Evolutionary conservation across 1,139 yeast genomes (phyloP).

Genomic region (Debaryomycetaceae sp.): DNA sequence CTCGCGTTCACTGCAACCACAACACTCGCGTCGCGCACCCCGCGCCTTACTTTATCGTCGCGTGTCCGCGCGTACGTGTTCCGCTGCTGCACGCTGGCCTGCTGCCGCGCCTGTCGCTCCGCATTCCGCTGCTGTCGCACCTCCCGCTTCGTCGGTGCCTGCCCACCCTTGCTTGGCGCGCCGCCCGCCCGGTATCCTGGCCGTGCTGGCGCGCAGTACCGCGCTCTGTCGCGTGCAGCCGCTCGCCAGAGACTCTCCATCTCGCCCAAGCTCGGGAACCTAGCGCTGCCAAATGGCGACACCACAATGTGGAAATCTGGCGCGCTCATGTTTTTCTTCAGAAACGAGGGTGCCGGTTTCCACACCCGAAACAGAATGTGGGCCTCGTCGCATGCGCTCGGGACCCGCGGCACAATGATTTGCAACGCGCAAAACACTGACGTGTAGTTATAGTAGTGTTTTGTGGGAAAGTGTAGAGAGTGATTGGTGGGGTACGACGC

Average conservation of each 20-base stretch:
- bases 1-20: slow-evolving; percentile 59
- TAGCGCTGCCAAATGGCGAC: slow-evolving; percentile 35
- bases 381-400: neutral
- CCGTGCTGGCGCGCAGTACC: too few species aligned
- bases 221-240: too few species aligned
- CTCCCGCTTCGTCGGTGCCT: slow-evolving; percentile 8
- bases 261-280: slow-evolving; percentile 42
- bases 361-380: slow-evolving; percentile 48
- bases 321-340: slow-evolving; percentile 45
- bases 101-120: slow-evolving; percentile 18
- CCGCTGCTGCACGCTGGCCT: slow-evolving; percentile 12
- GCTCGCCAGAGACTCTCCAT: slow-evolving; percentile 14
- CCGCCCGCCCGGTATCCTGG: slow-evolving; percentile 6
- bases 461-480: slow-evolving; percentile 6
- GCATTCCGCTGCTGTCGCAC: slow-evolving; percentile 12
- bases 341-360: slow-evolving; percentile 70
- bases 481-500: slow-evolving; percentile 5
- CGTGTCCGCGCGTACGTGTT: slow-evolving; percentile 17
- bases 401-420: slow-evolving; percentile 10
- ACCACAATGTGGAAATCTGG: slow-evolving; percentile 74
- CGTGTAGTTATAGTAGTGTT: slow-evolving; percentile 26
- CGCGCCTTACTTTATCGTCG: slow-evolving; percentile 25
- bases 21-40: slow-evolving; percentile 33
- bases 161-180: slow-evolving; percentile 4
- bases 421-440: slow-evolving; percentile 28